Base-by-base conservation (phyloP, 805 yeast species). In the Kuraishia cidri region DNA sequence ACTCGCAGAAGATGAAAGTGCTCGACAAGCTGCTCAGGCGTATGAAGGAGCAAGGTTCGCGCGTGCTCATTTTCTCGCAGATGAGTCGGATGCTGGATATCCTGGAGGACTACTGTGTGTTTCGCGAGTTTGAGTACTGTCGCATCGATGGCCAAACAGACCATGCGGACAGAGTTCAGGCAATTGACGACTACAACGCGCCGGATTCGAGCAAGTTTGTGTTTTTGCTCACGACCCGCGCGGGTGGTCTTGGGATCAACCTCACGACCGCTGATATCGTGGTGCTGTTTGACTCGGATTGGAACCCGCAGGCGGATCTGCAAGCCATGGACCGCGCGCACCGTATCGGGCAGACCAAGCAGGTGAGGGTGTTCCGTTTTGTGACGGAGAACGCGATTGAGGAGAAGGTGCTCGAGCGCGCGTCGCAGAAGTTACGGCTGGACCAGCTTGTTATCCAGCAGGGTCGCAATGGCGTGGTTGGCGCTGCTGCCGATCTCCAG, bases 381-480 rank as follows among this genome's bases (percentile, higher is more conserved):
- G 94, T 90, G 18, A 90, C 97, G 3, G 97, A 90, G 50, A 77
- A 85, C 58, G 95, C 97, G 1, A 85, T 90, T 46, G 98, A 90
- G 50, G 98, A 90, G 54, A 90, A 90, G 47, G 97, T 90, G 10
- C 68, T 90, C 39, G 97, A 90, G 50, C 71, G 97, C 37, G 98
- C 98, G 1, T 94, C 96, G 0, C 97, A 88, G 48, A 90, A 90
- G 50, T 64, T 90, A 41, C 67, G 97, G 38, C 66, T 90, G 39
- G 98, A 90, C 58, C 97, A 90, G 51, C 69, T 90, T 43, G 98
- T 90, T 33, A 90, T 90, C 45, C 98, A 90, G 53, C 97, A 90
- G 50, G 96, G 95, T 6, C 48, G 62, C 31, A 48, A 50, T 26
- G 47, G 35, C 13, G n/a, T n/a, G n/a, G n/a, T n/a, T n/a, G 54